phyloP scores from a whole-genome alignment of 345 rosid species.

The Trapa incisa region DNA sequence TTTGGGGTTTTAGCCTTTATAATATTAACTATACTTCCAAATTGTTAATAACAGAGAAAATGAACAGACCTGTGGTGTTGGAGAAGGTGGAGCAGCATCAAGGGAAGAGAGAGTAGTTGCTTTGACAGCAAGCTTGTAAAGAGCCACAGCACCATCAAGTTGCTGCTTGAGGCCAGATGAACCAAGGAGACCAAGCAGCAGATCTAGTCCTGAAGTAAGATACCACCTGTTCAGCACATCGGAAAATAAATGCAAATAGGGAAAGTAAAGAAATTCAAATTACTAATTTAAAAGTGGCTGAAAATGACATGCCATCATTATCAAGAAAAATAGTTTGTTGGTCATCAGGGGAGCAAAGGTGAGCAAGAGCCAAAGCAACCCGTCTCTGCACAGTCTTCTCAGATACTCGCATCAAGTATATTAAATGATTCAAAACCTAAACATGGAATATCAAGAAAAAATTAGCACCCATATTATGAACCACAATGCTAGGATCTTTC shows the following conservation, averaged over 20 bases:
- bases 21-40: too few relatives aligned
- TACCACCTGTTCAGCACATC: slow-evolving; percentile 10
- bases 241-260: not conserved
- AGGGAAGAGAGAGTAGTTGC: slow-evolving; percentile 73
- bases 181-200: slow-evolving; percentile 79
- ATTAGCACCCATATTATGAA: slow-evolving; percentile 1
- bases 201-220: slow-evolving; percentile 57
- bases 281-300: not conserved
- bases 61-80: slow-evolving; percentile 72
- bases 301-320: slow-evolving; percentile 48
- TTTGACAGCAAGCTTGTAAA: slow-evolving; percentile 75
- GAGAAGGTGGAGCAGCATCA: slow-evolving; percentile 97
- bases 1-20: too few relatives aligned
- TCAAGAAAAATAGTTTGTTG: slow-evolving; percentile 75
- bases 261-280: not conserved
- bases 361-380: slow-evolving; percentile 90
- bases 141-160: slow-evolving; percentile 90
- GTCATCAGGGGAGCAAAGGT: slow-evolving; percentile 86
- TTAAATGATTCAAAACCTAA: slow-evolving; percentile 77
- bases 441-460: slow-evolving; percentile 11
- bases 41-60: not conserved
- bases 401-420: slow-evolving; percentile 73
- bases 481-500: not conserved
- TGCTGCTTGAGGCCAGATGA: slow-evolving; percentile 67
- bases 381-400: slow-evolving; percentile 79